Evolutionary conservation across 495 filamentous ascomycete species (phyloP).

Genomic region (Daldinia decipiens): DNA sequence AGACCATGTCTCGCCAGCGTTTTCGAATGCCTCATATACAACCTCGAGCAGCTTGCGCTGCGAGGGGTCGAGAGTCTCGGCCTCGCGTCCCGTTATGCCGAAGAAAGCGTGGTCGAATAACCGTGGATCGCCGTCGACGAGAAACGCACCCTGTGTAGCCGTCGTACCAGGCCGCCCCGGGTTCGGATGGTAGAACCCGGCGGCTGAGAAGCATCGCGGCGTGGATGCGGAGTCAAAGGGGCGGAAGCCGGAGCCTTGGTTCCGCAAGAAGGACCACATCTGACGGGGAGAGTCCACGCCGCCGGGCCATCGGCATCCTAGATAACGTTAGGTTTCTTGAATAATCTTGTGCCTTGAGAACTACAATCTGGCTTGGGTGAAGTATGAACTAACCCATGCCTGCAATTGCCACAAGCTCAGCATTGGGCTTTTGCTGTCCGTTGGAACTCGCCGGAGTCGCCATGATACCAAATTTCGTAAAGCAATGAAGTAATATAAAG

Average conservation of each 20-base stretch:
- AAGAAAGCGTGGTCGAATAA: background rate
- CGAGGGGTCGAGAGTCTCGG: background rate
- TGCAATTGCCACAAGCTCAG: background rate
- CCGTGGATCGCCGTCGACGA: background rate
- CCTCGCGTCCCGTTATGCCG: background rate
- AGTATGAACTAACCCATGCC: background rate
- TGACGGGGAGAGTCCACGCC: background rate
- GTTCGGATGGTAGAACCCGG: background rate
- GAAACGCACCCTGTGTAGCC: background rate
- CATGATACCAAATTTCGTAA: background rate
- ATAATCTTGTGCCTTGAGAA: background rate
- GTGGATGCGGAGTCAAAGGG: background rate
- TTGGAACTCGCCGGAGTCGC: background rate
- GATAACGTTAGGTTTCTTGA: background rate
- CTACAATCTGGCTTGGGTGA: background rate
- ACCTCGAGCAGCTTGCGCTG: background rate
- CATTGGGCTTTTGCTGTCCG: background rate
- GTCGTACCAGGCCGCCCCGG: background rate
- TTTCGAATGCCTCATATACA: background rate
- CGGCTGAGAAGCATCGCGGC: background rate
- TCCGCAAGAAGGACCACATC: conserved; percentile 2
- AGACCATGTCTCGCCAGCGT: background rate
- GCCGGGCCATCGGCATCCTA: background rate
- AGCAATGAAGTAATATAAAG: background rate
- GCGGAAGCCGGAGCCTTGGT: background rate